Conservation (phyloP, 1,284 basidiomycete species). For the Papiliotrema flavescens region DNA sequence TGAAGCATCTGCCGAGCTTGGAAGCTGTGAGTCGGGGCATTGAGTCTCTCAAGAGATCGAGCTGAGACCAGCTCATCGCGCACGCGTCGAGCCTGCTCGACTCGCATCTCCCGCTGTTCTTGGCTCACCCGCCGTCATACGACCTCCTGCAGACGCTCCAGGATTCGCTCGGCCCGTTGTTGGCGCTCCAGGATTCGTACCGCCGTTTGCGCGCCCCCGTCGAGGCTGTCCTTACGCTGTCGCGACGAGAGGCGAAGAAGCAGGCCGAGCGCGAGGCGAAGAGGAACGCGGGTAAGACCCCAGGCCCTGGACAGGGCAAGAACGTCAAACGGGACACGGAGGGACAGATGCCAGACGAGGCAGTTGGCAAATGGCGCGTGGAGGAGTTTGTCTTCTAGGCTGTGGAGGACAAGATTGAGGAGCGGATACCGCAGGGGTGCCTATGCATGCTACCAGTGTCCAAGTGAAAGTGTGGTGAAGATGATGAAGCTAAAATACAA, state of each 20-base stretch:
- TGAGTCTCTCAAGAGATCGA: not conserved
- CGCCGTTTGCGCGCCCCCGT: slow-evolving; percentile 39
- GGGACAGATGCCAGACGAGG: slow-evolving; percentile 26
- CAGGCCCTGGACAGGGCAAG: slow-evolving; percentile 1
- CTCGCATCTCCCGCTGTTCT: slow-evolving; percentile 42
- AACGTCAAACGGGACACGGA: slow-evolving; percentile 3
- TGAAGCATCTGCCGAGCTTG: slow-evolving; percentile 9
- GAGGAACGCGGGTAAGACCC: slow-evolving; percentile 1
- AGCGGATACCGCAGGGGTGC: too few species aligned
- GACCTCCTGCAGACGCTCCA: slow-evolving; percentile 30
- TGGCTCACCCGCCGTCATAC: slow-evolving; percentile 29
- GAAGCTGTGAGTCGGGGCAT: slow-evolving; percentile 5
- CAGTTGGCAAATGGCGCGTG: slow-evolving; percentile 43
- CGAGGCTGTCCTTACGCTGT: slow-evolving; percentile 40
- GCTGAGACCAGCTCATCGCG: slow-evolving; percentile 22
- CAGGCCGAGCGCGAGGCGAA: slow-evolving; percentile 19
- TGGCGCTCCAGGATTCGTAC: slow-evolving; percentile 40
- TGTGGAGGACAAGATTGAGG: too few species aligned
- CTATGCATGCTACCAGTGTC: not conserved
- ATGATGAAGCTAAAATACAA: too few species aligned
- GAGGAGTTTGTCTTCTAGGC: slow-evolving; percentile 43
- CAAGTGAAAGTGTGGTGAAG: too few species aligned
- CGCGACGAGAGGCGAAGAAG: slow-evolving; percentile 29
- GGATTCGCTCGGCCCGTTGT: slow-evolving; percentile 29
- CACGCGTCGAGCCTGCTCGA: slow-evolving; percentile 45